These are phyloP conservation scores for Cyberlindnera petersonii DNA, from an alignment of 805 yeast species.

Conservation along the genomic window DNA sequence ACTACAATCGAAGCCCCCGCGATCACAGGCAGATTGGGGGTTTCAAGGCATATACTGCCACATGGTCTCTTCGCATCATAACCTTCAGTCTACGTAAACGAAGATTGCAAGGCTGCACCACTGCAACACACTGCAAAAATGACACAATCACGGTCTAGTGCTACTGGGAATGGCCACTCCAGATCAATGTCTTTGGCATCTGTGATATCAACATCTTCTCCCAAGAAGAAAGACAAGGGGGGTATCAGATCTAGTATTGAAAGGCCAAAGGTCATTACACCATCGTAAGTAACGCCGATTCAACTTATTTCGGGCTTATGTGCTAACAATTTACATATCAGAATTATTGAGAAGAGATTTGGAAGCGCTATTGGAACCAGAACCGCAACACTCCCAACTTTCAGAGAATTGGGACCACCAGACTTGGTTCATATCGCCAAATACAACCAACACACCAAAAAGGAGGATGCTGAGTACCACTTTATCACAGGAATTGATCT, in stretches of 20 bases:
- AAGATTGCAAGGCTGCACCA: too few species aligned
- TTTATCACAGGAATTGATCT: slow-evolving; percentile 45
- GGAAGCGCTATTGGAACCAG: slow-evolving; percentile 55
- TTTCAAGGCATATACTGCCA: too few species aligned
- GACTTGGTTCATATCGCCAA: slow-evolving; percentile 57
- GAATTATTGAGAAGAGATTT: slow-evolving; percentile 43
- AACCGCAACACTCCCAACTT: slow-evolving; percentile 38
- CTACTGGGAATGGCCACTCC: slow-evolving; percentile 10
- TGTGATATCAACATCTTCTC: slow-evolving; percentile 11
- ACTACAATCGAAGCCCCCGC: too few species aligned
- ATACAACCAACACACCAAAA: slow-evolving; percentile 23
- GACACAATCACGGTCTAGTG: slow-evolving; percentile 5
- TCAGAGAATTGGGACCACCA: slow-evolving; percentile 63
- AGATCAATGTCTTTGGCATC: slow-evolving; percentile 10
- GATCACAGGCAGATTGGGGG: too few species aligned
- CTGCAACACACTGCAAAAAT: too few species aligned
- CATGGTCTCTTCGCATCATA: too few species aligned
- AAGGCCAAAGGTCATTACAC: slow-evolving; percentile 20
- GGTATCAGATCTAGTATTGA: slow-evolving; percentile 9
- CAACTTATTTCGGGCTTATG: not conserved
- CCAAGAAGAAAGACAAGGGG: slow-evolving; percentile 18
- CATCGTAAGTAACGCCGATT: slow-evolving; percentile 15
- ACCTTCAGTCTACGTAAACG: too few species aligned
- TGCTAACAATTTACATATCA: slow-evolving; percentile 23
- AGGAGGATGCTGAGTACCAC: slow-evolving; percentile 50